Evolutionary conservation across 768 basidiomycete genomes (phyloP), one percentile per base, ranked within the genome.

Genomic region (Crucibulum laeve): DNA sequence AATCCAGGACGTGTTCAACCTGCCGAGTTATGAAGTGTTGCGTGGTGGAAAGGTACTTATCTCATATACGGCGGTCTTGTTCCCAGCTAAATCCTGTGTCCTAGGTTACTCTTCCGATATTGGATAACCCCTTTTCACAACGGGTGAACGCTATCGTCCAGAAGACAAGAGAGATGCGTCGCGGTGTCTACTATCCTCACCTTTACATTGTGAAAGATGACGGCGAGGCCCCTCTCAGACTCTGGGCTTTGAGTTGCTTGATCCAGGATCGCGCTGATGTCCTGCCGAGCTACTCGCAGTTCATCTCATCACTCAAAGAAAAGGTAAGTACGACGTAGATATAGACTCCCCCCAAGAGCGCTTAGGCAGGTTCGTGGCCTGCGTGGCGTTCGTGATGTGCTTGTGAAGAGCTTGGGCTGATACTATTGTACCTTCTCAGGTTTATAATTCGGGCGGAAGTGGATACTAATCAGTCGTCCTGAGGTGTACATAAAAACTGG

Each of bases 171-270:
- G 96, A 98, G 67, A 79, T 91, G 76, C 85, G 96, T 38, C 77
- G 92, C 30, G 93, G 94, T 11, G 82, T 86, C 4, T 98, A 97
- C 62, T 85, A 87, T 58, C 91, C 91, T 5, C 92, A 97, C 61
- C 69, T 99, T 5, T 99, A 97, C 56, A 73, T 97, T 41, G 93
- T 98, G 56, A 99, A 98, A 68, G 93, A 97, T 61, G 96, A 99
- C 53, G 95, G 93, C 47, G 96, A 99, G 64, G 89, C 92, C 4
- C 86, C 93, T 35, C 71, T 99, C 57, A 76, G 94, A 48, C 76
- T 93, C 46, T 99, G 96, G 96, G 96, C 95, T 1, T 75, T 99
- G 48, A 92, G 90, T 58, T 80, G 81, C 55, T 79, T 99, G 52
- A 87, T 98, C 53, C 95, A 98, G 67, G 96, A 98, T 64, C 84